These are phyloP conservation scores for Aspergillus conjunctus DNA, from an alignment of 495 filamentous ascomycete species.

Conservation along the genomic window DNA sequence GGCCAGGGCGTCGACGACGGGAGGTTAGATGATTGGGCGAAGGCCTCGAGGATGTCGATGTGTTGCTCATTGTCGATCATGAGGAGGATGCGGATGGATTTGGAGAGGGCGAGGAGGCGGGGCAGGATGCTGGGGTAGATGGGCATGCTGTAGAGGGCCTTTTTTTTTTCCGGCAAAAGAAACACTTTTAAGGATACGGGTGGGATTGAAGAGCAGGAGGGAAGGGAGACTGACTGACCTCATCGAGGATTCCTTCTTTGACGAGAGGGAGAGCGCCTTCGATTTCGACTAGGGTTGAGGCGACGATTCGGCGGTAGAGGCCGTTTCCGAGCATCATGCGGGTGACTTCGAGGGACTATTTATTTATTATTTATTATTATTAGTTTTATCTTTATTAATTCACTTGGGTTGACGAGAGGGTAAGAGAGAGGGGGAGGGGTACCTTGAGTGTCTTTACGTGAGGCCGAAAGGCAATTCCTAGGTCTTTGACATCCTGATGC, in stretches of 20 bases:
- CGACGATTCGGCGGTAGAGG: constrained; percentile 34
- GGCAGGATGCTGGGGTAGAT: constrained; percentile 34
- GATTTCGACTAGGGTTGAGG: constrained; percentile 37
- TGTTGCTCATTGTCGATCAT: constrained; percentile 42
- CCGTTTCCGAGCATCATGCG: constrained; percentile 39
- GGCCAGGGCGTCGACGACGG: constrained; percentile 22
- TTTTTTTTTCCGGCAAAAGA: constrained; percentile 3
- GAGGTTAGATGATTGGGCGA: neutral
- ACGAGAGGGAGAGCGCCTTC: constrained; percentile 33
- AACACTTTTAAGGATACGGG: neutral
- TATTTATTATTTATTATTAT: neutral
- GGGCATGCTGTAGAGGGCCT: constrained; percentile 40
- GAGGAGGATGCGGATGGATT: constrained; percentile 31
- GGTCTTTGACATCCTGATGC: constrained; percentile 34
- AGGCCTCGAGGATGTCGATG: constrained; percentile 33
- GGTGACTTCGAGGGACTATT: constrained; percentile 34
- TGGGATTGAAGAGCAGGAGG: neutral
- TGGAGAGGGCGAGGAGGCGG: constrained; percentile 28
- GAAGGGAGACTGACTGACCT: constrained; percentile 24
- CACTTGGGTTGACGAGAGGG: too few relatives aligned
- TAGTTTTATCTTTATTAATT: constrained; percentile 7
- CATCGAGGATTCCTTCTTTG: constrained; percentile 36
- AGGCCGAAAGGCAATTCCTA: constrained; percentile 36
- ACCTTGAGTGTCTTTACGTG: constrained; percentile 47
- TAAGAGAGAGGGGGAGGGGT: neutral